phyloP scores from a whole-genome alignment of 257 asterid species.

The Parsonsia alboflavescens region DNA sequence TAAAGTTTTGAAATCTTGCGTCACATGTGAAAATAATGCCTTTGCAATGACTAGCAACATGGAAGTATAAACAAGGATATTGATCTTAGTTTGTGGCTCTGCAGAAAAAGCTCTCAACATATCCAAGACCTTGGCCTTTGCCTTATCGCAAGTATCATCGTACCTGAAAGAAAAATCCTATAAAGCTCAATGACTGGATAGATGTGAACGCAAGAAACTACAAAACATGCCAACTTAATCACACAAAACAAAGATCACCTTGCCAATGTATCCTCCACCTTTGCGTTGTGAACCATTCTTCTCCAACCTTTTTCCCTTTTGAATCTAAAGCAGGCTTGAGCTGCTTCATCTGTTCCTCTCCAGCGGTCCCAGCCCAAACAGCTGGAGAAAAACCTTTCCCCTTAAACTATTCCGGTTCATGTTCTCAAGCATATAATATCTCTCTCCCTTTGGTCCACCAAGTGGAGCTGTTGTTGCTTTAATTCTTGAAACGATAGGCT shows the following conservation, averaged over 20 bases:
- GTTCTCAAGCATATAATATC: slow-evolving; percentile 79
- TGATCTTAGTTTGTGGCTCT: slow-evolving; percentile 78
- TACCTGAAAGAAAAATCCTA: slow-evolving; percentile 47
- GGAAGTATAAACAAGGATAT: slow-evolving; percentile 81
- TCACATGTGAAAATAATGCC: slow-evolving; percentile 85
- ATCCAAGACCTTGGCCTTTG: slow-evolving; percentile 71
- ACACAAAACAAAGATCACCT: slow-evolving; percentile 40
- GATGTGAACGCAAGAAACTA: slow-evolving; percentile 5
- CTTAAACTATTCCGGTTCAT: slow-evolving; percentile 91
- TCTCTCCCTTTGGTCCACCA: slow-evolving; percentile 97
- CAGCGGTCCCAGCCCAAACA: slow-evolving; percentile 68
- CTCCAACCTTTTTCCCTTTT: slow-evolving; percentile 92
- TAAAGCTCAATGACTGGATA: background rate
- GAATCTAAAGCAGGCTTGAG: slow-evolving; percentile 85
- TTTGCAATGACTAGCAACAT: slow-evolving; percentile 86
- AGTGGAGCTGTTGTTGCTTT: slow-evolving; percentile 67
- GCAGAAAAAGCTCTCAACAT: slow-evolving; percentile 70
- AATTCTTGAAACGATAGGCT: slow-evolving; percentile 76
- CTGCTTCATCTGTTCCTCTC: slow-evolving; percentile 85
- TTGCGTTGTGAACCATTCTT: slow-evolving; percentile 92
- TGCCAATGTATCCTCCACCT: slow-evolving; percentile 72
- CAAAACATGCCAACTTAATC: background rate
- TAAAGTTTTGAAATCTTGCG: slow-evolving; percentile 41
- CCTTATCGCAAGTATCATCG: slow-evolving; percentile 69
- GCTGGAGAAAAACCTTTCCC: slow-evolving; percentile 80